Percentiles rank a stretch among this genome's conserved stretches.
phyloP scores from a whole-genome alignment of 1,284 basidiomycete species.

The Cutaneotrichosporon cavernicola region DNA sequence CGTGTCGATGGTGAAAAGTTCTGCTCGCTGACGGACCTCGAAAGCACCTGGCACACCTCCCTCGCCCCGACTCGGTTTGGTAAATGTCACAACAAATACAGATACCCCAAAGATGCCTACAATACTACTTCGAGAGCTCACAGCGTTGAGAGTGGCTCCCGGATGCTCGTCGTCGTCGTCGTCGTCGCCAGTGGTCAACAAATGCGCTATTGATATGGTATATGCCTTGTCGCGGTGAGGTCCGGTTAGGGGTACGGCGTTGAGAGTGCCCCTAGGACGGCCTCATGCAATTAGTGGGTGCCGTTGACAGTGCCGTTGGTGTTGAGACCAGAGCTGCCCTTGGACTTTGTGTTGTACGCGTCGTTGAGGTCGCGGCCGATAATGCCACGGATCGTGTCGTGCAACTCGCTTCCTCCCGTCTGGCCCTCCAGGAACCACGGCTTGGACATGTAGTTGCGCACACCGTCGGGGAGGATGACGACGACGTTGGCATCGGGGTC shows the following conservation, averaged over 20 bases:
- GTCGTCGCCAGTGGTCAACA: neutral
- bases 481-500: slow-evolving; percentile 81
- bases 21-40: neutral
- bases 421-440: slow-evolving; percentile 46
- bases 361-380: slow-evolving; percentile 29
- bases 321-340: neutral
- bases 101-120: slow-evolving; percentile 9
- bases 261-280: slow-evolving; percentile 9
- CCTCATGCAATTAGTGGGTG: slow-evolving; percentile 11
- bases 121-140: slow-evolving; percentile 3
- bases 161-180: slow-evolving; percentile 9
- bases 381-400: slow-evolving; percentile 20
- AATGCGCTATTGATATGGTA: slow-evolving; percentile 5
- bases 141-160: slow-evolving; percentile 11
- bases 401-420: slow-evolving; percentile 13
- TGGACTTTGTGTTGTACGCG: slow-evolving; percentile 17
- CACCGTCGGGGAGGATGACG: slow-evolving; percentile 81
- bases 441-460: slow-evolving; percentile 96
- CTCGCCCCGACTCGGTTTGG: neutral
- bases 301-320: slow-evolving; percentile 13
- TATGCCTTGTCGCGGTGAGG: slow-evolving; percentile 10
- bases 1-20: neutral
- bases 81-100: slow-evolving; percentile 10
- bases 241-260: slow-evolving; percentile 2
- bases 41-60: no score